phyloP scores from a whole-genome alignment of 2,329 filamentous ascomycete species.

The Pseudopithomyces chartarum region DNA sequence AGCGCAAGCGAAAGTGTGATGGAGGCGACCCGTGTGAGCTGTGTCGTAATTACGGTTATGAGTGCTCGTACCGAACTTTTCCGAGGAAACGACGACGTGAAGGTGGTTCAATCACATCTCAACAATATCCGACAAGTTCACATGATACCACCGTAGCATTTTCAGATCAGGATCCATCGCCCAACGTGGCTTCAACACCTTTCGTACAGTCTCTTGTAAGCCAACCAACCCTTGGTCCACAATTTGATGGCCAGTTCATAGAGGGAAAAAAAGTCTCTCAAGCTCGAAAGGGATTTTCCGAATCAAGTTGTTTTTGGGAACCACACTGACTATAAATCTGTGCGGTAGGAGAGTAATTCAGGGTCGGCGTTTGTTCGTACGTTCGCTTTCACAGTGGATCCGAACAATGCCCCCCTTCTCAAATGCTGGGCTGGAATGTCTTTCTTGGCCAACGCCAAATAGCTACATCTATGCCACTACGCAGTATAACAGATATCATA shows the following conservation, averaged over 20 bases:
- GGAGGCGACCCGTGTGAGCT: constrained; percentile 59
- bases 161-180: not conserved
- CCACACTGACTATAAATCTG: no score
- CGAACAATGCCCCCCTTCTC: constrained; percentile 59
- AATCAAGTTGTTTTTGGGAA: no score
- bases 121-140: constrained; percentile 18
- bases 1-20: constrained; percentile 63
- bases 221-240: no score
- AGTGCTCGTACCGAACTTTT: constrained; percentile 55
- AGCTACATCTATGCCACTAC: constrained; percentile 6
- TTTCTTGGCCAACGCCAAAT: constrained; percentile 32
- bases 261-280: no score
- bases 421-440: constrained; percentile 63
- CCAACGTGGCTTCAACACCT: constrained; percentile 7
- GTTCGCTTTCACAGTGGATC: constrained; percentile 59
- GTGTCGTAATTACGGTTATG: constrained; percentile 59
- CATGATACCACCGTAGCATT: constrained; percentile 22
- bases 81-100: constrained; percentile 30
- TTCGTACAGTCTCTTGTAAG: constrained; percentile 46
- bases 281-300: no score
- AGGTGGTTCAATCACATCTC: constrained; percentile 16
- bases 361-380: constrained; percentile 61
- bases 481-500: constrained; percentile 52
- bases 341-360: constrained; percentile 57
- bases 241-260: no score